Evolutionary conservation across 148 eudicot genomes (phyloP).

Genomic region (Camellia granthamiana): DNA sequence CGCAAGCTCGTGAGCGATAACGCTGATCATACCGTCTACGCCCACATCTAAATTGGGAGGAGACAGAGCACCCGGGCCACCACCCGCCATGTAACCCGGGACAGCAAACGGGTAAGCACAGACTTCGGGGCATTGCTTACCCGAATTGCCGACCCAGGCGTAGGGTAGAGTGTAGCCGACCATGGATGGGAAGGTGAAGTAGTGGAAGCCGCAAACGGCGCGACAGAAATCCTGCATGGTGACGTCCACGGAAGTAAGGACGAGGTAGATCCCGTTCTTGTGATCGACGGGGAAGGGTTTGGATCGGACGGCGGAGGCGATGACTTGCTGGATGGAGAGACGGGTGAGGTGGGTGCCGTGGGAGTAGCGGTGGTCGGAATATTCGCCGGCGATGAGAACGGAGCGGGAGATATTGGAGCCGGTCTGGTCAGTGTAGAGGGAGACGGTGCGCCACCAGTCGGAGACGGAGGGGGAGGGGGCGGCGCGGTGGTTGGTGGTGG

Average conservation of each 20-base stretch:
- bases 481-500: constrained; percentile 39
- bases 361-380: constrained; percentile 59
- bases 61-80: constrained; percentile 46
- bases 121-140: constrained; percentile 81
- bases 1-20: constrained; percentile 84
- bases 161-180: constrained; percentile 90
- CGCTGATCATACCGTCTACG: constrained; percentile 88
- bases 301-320: constrained; percentile 56
- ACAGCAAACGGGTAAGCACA: constrained; percentile 95
- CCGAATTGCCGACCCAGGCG: constrained; percentile 96
- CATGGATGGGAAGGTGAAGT: constrained; percentile 85
- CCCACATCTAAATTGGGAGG: constrained; percentile 80
- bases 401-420: constrained; percentile 71
- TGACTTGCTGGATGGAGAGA: constrained; percentile 70
- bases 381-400: constrained; percentile 64
- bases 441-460: constrained; percentile 92
- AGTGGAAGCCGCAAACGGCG: constrained; percentile 96
- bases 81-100: constrained; percentile 73
- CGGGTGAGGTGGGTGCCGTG: constrained; percentile 67
- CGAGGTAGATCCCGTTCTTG: constrained; percentile 72
- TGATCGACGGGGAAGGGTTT: constrained; percentile 73
- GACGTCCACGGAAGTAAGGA: constrained; percentile 66
- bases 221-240: constrained; percentile 88
- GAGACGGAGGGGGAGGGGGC: constrained; percentile 57
- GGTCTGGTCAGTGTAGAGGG: constrained; percentile 87